phyloP scores from a whole-genome alignment of 331 rosid species.

The Malus hybrid region DNA sequence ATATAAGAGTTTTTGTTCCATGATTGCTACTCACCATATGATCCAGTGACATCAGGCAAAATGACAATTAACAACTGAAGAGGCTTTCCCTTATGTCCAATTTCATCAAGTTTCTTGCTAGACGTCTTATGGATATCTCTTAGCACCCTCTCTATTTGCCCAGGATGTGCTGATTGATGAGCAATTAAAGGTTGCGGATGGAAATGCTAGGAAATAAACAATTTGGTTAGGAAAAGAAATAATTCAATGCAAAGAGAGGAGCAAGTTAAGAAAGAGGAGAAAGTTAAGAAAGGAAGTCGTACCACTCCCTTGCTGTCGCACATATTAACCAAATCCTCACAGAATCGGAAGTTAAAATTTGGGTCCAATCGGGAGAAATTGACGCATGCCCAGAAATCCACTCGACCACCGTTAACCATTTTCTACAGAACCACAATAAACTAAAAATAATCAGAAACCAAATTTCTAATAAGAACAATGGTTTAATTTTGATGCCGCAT shows the following conservation, averaged over 20 bases:
- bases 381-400: slow-evolving; percentile 48
- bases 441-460: neutral
- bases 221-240: neutral
- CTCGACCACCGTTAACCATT: slow-evolving; percentile 55
- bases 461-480: neutral
- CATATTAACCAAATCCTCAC: slow-evolving; percentile 29
- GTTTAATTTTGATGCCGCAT: neutral
- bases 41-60: slow-evolving; percentile 34
- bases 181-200: slow-evolving; percentile 14
- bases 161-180: neutral
- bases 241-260: neutral
- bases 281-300: neutral
- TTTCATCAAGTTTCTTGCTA: neutral
- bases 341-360: slow-evolving; percentile 13
- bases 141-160: slow-evolving; percentile 19
- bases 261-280: neutral
- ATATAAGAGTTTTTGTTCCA: neutral
- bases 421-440: slow-evolving; percentile 30
- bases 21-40: slow-evolving; percentile 27
- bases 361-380: slow-evolving; percentile 20
- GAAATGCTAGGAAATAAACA: slow-evolving; percentile 17
- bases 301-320: slow-evolving; percentile 47
- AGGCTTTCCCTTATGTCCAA: neutral
- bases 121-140: slow-evolving; percentile 12
- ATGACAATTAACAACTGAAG: slow-evolving; percentile 36